These are phyloP conservation scores for Paramecium tetraurelia DNA, from an alignment of 73 alveolate genomes.

Conservation along the genomic window DNA sequence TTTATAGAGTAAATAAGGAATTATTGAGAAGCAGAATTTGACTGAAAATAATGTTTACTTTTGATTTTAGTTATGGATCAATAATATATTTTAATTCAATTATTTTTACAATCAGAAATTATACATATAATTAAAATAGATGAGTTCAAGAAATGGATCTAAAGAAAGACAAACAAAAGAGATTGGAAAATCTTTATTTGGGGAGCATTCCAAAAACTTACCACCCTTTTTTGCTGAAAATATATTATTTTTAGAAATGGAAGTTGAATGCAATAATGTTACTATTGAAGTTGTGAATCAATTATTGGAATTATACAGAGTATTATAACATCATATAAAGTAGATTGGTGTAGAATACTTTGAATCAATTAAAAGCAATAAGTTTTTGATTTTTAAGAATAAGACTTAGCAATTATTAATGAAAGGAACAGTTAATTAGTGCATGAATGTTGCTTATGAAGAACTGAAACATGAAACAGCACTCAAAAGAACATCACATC, in stretches of 20 bases:
- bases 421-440: conserved; percentile 34
- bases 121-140: neutral
- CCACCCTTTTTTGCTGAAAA: conserved; percentile 64
- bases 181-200: neutral
- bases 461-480: neutral
- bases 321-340: neutral
- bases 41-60: neutral
- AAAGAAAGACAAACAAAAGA: neutral
- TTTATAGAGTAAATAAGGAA: neutral
- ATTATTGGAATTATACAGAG: conserved; percentile 54
- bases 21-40: neutral
- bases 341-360: conserved; percentile 60
- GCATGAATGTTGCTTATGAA: conserved; percentile 48
- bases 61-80: neutral
- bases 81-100: neutral
- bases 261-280: conserved; percentile 49
- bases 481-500: neutral
- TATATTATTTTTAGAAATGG: conserved; percentile 57
- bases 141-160: neutral
- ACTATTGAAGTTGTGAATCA: conserved; percentile 46
- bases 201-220: conserved; percentile 35
- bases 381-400: conserved; percentile 58
- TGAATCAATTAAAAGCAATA: conserved; percentile 61
- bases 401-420: conserved; percentile 44
- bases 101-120: neutral